Percentiles rank a stretch among this genome's conserved stretches.
Conservation (phyloP, 2,329 filamentous ascomycete genomes). For the Paraphaeosphaeria minitans region DNA sequence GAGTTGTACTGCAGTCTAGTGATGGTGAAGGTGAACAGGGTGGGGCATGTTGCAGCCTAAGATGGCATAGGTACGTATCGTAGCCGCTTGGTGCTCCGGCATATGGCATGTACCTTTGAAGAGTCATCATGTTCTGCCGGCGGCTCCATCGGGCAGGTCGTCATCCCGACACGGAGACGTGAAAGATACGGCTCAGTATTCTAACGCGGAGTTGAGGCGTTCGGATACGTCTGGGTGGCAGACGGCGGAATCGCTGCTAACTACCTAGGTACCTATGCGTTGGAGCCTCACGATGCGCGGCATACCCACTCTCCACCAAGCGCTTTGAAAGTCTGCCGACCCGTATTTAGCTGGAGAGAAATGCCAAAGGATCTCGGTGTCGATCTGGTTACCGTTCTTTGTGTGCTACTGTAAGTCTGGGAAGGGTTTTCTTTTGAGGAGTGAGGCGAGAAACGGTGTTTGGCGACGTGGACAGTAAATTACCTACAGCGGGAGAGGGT, state of each 20-base stretch:
- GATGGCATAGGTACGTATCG: too few relatives aligned
- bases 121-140: conserved; percentile 1
- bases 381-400: neutral
- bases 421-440: neutral
- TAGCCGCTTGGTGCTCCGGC: neutral
- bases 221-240: neutral
- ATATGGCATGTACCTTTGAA: neutral
- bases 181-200: neutral
- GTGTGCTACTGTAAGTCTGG: neutral
- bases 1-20: neutral
- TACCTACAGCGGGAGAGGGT: neutral
- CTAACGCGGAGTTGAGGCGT: neutral
- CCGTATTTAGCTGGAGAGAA: neutral
- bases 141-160: neutral
- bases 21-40: neutral
- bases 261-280: neutral
- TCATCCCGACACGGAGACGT: neutral
- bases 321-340: neutral
- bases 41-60: neutral
- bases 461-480: neutral
- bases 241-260: conserved; percentile 3
- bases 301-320: neutral
- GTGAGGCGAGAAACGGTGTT: neutral
- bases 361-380: neutral
- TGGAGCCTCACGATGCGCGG: conserved; percentile 5